phyloP scores from a whole-genome alignment of 176 grass and related monocot species.

The Paspalum notatum region DNA sequence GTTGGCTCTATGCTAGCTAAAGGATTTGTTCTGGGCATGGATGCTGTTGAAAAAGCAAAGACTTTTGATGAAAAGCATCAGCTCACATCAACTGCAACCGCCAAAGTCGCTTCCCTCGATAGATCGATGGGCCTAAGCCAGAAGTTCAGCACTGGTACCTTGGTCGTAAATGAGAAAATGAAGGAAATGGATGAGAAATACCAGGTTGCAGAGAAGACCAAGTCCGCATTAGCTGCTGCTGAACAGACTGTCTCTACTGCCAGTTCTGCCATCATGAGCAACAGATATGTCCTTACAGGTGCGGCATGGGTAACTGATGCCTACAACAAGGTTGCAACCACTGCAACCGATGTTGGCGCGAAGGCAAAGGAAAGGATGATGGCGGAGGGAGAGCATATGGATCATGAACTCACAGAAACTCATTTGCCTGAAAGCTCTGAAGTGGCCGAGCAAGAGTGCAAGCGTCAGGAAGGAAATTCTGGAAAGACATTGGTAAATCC shows the following conservation, averaged over 20 bases:
- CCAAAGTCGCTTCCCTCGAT: slow-evolving; percentile 67
- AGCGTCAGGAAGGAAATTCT: slow-evolving; percentile 37
- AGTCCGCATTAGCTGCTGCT: slow-evolving; percentile 64
- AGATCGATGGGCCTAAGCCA: slow-evolving; percentile 72
- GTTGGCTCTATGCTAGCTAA: slow-evolving; percentile 73
- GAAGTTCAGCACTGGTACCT: slow-evolving; percentile 61
- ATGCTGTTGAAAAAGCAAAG: slow-evolving; percentile 79
- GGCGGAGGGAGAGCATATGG: slow-evolving; percentile 28
- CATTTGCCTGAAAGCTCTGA: not conserved
- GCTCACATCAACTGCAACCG: slow-evolving; percentile 67
- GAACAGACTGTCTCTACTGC: slow-evolving; percentile 79
- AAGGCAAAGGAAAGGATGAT: slow-evolving; percentile 56
- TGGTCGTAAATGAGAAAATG: slow-evolving; percentile 78
- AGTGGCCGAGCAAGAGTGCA: slow-evolving; percentile 15
- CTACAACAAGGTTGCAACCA: slow-evolving; percentile 71
- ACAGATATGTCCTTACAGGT: slow-evolving; percentile 69
- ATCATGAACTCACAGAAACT: slow-evolving; percentile 27
- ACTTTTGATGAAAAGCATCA: slow-evolving; percentile 73
- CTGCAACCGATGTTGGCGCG: slow-evolving; percentile 37
- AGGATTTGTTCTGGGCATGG: slow-evolving; percentile 77
- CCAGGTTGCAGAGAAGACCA: slow-evolving; percentile 91
- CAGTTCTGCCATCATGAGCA: slow-evolving; percentile 70
- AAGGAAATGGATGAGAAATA: slow-evolving; percentile 90
- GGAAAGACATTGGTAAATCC: not conserved
- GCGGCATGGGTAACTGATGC: slow-evolving; percentile 78